Evolutionary conservation across 2,329 filamentous ascomycete species (phyloP).

Genomic region (Gaeumannomyces tritici): DNA sequence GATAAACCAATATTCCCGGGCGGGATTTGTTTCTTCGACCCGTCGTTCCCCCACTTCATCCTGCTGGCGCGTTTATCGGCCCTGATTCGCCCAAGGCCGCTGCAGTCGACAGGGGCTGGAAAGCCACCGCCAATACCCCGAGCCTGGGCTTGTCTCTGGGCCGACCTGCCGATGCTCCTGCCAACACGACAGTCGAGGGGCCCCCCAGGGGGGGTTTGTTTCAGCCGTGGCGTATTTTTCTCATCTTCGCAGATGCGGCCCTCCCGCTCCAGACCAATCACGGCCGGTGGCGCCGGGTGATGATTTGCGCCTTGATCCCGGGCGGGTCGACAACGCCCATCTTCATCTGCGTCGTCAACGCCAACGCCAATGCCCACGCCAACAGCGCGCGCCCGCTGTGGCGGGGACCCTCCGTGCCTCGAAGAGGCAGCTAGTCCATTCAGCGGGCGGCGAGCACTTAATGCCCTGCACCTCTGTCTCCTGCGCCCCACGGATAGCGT

Average conservation of each 20-base stretch:
- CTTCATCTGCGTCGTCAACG: background rate
- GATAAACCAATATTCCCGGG: background rate
- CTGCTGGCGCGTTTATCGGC: background rate
- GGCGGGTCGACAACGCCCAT: background rate
- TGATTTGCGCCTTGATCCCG: background rate
- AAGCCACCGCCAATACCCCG: background rate
- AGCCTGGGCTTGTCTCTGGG: background rate
- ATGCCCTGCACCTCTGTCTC: background rate
- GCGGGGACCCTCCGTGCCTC: background rate
- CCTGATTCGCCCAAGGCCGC: background rate
- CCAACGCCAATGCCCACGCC: background rate
- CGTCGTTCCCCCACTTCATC: background rate
- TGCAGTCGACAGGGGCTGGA: background rate
- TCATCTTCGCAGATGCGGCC: constrained; percentile 16
- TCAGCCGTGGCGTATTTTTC: constrained; percentile 27
- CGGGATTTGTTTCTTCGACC: background rate
- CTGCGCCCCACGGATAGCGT: background rate
- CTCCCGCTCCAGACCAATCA: constrained; percentile 20
- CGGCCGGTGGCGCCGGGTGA: background rate
- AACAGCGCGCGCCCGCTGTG: background rate
- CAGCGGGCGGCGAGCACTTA: background rate
- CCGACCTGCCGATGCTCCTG: background rate
- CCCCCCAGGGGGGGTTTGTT: constrained; percentile 5
- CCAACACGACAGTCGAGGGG: background rate
- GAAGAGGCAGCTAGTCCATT: background rate